These are phyloP conservation scores for Sugiyamaella grinbergsii DNA, from an alignment of 1,139 yeast genomes.

Conservation along the genomic window DNA sequence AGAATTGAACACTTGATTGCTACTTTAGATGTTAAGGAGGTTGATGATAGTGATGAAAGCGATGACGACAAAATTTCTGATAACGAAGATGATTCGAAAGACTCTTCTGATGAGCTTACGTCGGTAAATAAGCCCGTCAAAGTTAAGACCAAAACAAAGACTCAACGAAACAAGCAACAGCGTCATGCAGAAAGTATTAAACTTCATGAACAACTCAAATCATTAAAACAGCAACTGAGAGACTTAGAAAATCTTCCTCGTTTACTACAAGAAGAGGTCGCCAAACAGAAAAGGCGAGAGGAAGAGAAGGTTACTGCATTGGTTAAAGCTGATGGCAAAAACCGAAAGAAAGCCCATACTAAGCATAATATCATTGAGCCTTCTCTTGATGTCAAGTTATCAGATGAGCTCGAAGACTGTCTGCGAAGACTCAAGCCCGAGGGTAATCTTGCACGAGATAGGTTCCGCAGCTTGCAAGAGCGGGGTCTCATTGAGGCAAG, in stretches of 20 bases:
- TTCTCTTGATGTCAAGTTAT: slow-evolving; percentile 80
- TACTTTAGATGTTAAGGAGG: slow-evolving; percentile 54
- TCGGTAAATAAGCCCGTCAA: slow-evolving; percentile 74
- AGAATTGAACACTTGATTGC: slow-evolving; percentile 66
- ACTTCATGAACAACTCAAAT: slow-evolving; percentile 60
- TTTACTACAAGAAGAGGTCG: slow-evolving; percentile 33
- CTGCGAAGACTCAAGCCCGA: slow-evolving; percentile 85
- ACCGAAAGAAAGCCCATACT: slow-evolving; percentile 39
- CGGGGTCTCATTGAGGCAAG: slow-evolving; percentile 86
- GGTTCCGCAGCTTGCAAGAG: slow-evolving; percentile 78
- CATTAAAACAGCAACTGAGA: slow-evolving; percentile 60
- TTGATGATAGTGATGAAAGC: slow-evolving; percentile 49
- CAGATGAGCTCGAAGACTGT: slow-evolving; percentile 86
- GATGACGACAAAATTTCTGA: slow-evolving; percentile 44
- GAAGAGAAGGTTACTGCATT: slow-evolving; percentile 19
- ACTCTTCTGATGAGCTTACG: slow-evolving; percentile 41
- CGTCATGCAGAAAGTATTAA: slow-evolving; percentile 62
- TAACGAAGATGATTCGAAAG: slow-evolving; percentile 40
- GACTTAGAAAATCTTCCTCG: slow-evolving; percentile 49
- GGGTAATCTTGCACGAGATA: slow-evolving; percentile 82
- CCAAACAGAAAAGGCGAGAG: slow-evolving; percentile 37
- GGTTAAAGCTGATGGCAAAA: slow-evolving; percentile 27
- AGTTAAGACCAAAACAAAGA: slow-evolving; percentile 71
- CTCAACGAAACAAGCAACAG: slow-evolving; percentile 72
- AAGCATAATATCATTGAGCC: slow-evolving; percentile 63